A percentile compares a stretch with the other conserved stretches of the same genome.
Evolutionary conservation across 1,284 basidiomycete genomes (phyloP).

Genomic region (Microbotryomycetes sp.): DNA sequence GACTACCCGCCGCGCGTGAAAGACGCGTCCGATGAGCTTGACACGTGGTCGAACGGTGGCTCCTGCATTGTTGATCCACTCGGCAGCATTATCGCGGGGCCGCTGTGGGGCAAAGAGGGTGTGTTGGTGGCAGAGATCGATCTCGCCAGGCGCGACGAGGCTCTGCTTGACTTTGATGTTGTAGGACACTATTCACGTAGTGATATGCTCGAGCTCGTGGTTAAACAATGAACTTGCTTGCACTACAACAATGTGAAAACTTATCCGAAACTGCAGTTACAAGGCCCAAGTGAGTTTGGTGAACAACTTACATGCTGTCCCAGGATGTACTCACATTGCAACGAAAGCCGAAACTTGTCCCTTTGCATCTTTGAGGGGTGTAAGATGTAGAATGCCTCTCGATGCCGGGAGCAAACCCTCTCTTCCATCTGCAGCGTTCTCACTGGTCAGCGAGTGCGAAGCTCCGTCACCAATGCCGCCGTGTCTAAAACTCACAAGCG

Average conservation of each 20-base stretch:
- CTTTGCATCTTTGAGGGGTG: constrained; percentile 10
- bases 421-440: neutral
- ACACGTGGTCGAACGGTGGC: constrained; percentile 57
- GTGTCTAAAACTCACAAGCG: neutral
- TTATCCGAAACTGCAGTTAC: too few relatives aligned
- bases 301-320: too few relatives aligned
- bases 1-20: constrained; percentile 30
- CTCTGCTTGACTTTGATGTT: constrained; percentile 65
- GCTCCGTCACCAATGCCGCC: neutral
- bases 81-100: constrained; percentile 62
- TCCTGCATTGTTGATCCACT: constrained; percentile 62
- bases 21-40: neutral
- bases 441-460: neutral
- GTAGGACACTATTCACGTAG: constrained; percentile 62
- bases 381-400: constrained; percentile 7
- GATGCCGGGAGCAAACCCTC: constrained; percentile 1
- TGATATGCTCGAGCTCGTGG: constrained; percentile 43
- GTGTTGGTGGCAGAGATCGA: constrained; percentile 58
- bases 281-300: too few relatives aligned
- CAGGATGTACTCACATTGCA: constrained; percentile 14
- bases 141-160: constrained; percentile 54
- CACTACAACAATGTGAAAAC: too few relatives aligned
- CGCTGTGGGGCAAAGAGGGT: constrained; percentile 56
- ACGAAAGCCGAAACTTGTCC: constrained; percentile 6
- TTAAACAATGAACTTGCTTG: too few relatives aligned